Conservation (phyloP, 805 yeast species). For the Monosporozyma unispora region DNA sequence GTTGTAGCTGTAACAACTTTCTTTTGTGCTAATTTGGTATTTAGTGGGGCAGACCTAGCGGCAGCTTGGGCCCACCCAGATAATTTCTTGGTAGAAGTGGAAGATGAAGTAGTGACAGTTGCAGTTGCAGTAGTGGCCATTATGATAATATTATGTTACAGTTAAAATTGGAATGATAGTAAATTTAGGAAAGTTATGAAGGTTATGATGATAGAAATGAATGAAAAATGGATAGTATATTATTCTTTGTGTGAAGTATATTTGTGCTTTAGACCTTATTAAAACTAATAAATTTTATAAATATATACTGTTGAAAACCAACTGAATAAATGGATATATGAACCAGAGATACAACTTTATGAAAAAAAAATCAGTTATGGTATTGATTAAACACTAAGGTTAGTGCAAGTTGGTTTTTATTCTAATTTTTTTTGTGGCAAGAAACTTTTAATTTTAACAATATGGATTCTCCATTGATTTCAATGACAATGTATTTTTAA, state of each 20-base stretch:
- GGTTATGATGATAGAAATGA: not conserved
- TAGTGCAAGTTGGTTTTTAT: not conserved
- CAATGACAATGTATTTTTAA: not conserved
- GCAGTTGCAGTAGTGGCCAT: constrained; percentile 4
- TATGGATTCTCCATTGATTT: not conserved
- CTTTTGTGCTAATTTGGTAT: constrained; percentile 5
- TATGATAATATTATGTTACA: not conserved
- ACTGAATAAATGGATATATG: not conserved
- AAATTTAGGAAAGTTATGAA: not conserved
- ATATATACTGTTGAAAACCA: too few relatives aligned
- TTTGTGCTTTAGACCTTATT: not conserved
- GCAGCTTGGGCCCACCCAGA: constrained; percentile 31
- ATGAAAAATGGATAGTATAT: not conserved
- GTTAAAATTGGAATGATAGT: not conserved
- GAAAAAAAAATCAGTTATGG: not conserved
- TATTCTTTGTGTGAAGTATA: not conserved
- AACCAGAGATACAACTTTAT: not conserved
- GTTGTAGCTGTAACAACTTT: constrained; percentile 2
- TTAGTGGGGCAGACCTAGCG: constrained; percentile 17
- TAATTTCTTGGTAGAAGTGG: constrained; percentile 8
- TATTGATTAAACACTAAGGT: not conserved
- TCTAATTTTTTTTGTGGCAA: not conserved
- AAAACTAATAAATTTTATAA: not conserved
- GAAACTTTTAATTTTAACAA: not conserved
- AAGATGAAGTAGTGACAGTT: constrained; percentile 9